phyloP scores from a whole-genome alignment of 257 asterid genomes.

The Gynochthodes officinalis region DNA sequence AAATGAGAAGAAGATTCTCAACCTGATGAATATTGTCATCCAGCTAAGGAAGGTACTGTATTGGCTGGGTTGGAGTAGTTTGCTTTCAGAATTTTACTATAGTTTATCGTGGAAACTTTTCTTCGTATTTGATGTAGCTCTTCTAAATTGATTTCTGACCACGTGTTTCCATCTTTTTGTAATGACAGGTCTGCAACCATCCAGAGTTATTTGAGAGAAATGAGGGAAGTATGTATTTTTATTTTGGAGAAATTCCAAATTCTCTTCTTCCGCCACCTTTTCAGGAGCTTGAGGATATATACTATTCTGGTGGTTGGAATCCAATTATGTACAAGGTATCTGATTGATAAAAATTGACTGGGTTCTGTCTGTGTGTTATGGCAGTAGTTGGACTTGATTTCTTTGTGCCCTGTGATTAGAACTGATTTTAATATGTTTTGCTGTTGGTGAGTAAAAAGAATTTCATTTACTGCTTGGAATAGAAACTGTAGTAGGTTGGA shows the following conservation, averaged over 20 bases:
- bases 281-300: conserved; percentile 81
- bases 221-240: conserved; percentile 84
- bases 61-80: conserved; percentile 9
- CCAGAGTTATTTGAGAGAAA: conserved; percentile 99
- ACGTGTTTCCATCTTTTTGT: conserved; percentile 14
- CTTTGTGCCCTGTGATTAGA: neutral
- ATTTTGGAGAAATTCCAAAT: conserved; percentile 81
- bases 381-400: neutral
- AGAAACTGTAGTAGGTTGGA: neutral
- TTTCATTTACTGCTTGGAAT: neutral
- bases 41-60: conserved; percentile 91
- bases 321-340: conserved; percentile 77
- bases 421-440: neutral
- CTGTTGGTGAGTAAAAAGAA: neutral
- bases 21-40: conserved; percentile 97
- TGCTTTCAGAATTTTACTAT: conserved; percentile 10
- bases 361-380: neutral
- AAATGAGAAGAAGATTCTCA: conserved; percentile 83
- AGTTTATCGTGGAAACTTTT: neutral
- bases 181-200: conserved; percentile 88
- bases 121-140: neutral
- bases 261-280: conserved; percentile 87
- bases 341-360: conserved; percentile 9
- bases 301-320: conserved; percentile 75
- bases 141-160: neutral